Percentiles rank a stretch among this genome's conserved stretches.
Evolutionary conservation across 768 basidiomycete species (phyloP).

Genomic region (Suillus discolor): DNA sequence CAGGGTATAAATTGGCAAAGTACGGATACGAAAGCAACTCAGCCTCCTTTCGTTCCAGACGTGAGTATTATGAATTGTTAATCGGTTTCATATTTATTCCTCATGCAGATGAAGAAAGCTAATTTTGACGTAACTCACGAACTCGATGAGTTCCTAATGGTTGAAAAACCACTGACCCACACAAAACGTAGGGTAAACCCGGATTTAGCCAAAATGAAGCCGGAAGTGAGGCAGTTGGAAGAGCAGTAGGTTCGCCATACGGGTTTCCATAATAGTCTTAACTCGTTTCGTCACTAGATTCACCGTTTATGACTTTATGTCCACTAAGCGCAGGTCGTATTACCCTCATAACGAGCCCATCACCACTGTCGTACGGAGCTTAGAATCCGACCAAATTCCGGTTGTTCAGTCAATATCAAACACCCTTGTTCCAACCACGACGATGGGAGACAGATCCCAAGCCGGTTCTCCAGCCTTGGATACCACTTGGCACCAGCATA

Average conservation of each 20-base stretch:
- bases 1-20: slow-evolving; percentile 76
- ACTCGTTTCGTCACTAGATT: slow-evolving; percentile 56
- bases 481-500: slow-evolving; percentile 41
- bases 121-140: slow-evolving; percentile 99
- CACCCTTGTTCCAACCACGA: slow-evolving; percentile 45
- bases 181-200: slow-evolving; percentile 87
- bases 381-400: slow-evolving; percentile 31
- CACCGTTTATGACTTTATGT: slow-evolving; percentile 83
- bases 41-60: slow-evolving; percentile 90
- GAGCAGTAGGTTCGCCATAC: slow-evolving; percentile 66
- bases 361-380: slow-evolving; percentile 30
- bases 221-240: slow-evolving; percentile 90
- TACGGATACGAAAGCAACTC: slow-evolving; percentile 66
- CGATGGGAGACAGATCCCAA: slow-evolving; percentile 44
- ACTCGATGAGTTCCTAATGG: slow-evolving; percentile 95
- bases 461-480: slow-evolving; percentile 42
- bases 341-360: slow-evolving; percentile 83
- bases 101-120: slow-evolving; percentile 82
- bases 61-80: slow-evolving; percentile 52
- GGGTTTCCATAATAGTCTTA: neutral
- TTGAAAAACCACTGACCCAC: slow-evolving; percentile 97
- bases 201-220: slow-evolving; percentile 86
- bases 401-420: slow-evolving; percentile 40
- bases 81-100: slow-evolving; percentile 4
- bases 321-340: slow-evolving; percentile 75